phyloP scores from a whole-genome alignment of 371 early-diverging fungal genomes.

The Batrachochytrium dendrobatidis region DNA sequence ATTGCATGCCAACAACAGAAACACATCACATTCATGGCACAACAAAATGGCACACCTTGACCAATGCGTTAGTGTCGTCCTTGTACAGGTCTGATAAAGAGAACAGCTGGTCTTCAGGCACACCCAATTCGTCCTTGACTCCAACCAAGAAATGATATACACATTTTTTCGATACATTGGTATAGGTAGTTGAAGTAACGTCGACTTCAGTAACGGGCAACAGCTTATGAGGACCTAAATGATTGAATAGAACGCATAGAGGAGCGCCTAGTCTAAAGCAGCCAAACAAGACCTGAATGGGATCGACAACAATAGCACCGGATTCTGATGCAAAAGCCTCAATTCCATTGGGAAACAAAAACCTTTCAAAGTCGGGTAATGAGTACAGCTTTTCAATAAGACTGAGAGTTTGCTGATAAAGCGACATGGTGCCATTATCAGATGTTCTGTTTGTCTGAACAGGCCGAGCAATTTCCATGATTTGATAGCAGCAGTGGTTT shows the following conservation, averaged over 20 bases:
- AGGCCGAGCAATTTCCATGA: too few species aligned
- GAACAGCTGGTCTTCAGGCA: conserved; percentile 74
- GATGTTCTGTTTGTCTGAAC: too few species aligned
- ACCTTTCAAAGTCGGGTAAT: conserved; percentile 37
- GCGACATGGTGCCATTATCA: too few species aligned
- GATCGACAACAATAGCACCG: conserved; percentile 46
- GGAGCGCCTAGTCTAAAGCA: conserved; percentile 87
- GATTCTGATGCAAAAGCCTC: conserved; percentile 16
- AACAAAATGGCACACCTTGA: conserved; percentile 65
- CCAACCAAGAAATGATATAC: conserved; percentile 74
- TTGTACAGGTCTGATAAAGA: conserved; percentile 79
- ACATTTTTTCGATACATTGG: conserved; percentile 65
- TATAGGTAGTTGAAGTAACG: conserved; percentile 37
- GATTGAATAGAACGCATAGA: conserved; percentile 77
- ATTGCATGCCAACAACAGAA: conserved; percentile 2
- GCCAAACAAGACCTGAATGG: conserved; percentile 76
- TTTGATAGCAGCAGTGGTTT: too few species aligned
- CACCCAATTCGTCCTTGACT: conserved; percentile 56
- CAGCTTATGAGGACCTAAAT: conserved; percentile 49
- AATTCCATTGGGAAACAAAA: conserved; percentile 38
- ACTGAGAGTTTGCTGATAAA: conserved; percentile 32
- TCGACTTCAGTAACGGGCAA: conserved; percentile 35
- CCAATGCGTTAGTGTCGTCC: conserved; percentile 91
- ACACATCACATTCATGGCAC: conserved; percentile 1
- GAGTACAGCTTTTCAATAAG: conserved; percentile 38